phyloP scores from a whole-genome alignment of 2,329 filamentous ascomycete genomes.

The Colletotrichum aenigma region DNA sequence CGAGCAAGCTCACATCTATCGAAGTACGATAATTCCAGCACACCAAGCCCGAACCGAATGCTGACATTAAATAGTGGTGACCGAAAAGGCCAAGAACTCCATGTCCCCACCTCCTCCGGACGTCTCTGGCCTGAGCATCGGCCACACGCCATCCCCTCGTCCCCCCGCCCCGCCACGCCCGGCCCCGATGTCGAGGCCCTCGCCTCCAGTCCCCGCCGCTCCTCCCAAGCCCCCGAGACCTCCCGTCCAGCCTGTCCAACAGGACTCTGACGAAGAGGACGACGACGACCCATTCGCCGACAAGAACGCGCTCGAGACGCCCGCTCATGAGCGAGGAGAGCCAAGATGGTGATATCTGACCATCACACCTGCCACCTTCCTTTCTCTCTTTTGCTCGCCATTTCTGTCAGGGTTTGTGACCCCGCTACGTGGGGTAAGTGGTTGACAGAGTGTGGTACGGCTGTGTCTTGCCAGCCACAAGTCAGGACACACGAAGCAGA shows the following conservation, averaged over 20 bases:
- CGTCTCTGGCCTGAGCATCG: slow-evolving; percentile 49
- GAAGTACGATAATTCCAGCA: slow-evolving; percentile 46
- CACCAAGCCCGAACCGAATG: neutral
- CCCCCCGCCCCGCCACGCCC: slow-evolving; percentile 52
- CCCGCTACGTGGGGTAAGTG: neutral
- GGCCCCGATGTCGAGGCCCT: slow-evolving; percentile 50
- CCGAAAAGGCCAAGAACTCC: slow-evolving; percentile 54
- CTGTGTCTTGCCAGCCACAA: neutral
- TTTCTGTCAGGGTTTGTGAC: neutral
- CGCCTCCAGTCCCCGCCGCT: slow-evolving; percentile 45
- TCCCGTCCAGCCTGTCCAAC: slow-evolving; percentile 31
- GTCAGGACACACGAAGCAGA: neutral
- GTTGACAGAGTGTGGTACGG: neutral
- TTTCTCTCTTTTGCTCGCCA: neutral
- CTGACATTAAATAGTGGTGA: slow-evolving; percentile 49
- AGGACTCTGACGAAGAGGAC: slow-evolving; percentile 61
- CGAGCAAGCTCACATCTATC: slow-evolving; percentile 69
- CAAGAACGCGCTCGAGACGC: slow-evolving; percentile 65
- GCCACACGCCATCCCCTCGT: slow-evolving; percentile 38
- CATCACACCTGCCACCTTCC: neutral
- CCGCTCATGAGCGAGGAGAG: slow-evolving; percentile 13
- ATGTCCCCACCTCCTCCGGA: slow-evolving; percentile 46
- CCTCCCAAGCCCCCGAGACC: slow-evolving; percentile 39
- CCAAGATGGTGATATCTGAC: slow-evolving; percentile 20
- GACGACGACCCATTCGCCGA: slow-evolving; percentile 91